Base-by-base conservation (phyloP, 257 asterid genomes). In the Haberlea rhodopensis region DNA sequence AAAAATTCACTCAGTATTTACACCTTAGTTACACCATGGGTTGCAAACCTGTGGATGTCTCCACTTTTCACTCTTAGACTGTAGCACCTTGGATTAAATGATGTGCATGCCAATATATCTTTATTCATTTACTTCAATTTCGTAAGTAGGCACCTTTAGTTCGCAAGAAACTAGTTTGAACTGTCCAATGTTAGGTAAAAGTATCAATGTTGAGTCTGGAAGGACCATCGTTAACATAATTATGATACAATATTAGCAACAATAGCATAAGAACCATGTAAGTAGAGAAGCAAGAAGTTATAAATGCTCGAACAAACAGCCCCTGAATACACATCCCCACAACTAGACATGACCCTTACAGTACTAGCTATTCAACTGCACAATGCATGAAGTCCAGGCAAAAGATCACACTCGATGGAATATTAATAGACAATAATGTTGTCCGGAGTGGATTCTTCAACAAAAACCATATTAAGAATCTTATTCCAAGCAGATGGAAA, bases 391-490 rank as follows among this genome's bases (percentile, higher is more conserved):
- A 40, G 24, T 25, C n/a, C 49, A 54, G 57, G 10, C 10, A 26
- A 43, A 49, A n/a, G 13, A 13, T 60, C 23, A 46, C 11, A 25
- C 20, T 20, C 49, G 15, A 63, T 2, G 34, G 15, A 58, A 15
- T 26, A 37, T 21, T 29, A 37, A 58, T 1, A 32, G 19, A 55
- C 22, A 31, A 9, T 32, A 45, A 13, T 57, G 11, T 18, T 57
- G 32, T 23, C 48, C 20, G 46, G 34, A 63, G 29, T 22, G 32
- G 9, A 32, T 1, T 48, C 53, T 28, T 28, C 10, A 9, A 61
- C n/a, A 68, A 48, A 19, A 32, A 68, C 27, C 26, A 58, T 11
- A 51, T n/a, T 48, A 52, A 24, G 3, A 67, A 51, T 11, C 49
- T 32, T 16, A 55, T 8, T 28, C 51, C 6, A 19, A 52, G 27